Percentiles rank a stretch among this genome's conserved stretches.
Evolutionary conservation across 202 grass and related monocot genomes (phyloP).

Genomic region (Setaria viridis): DNA sequence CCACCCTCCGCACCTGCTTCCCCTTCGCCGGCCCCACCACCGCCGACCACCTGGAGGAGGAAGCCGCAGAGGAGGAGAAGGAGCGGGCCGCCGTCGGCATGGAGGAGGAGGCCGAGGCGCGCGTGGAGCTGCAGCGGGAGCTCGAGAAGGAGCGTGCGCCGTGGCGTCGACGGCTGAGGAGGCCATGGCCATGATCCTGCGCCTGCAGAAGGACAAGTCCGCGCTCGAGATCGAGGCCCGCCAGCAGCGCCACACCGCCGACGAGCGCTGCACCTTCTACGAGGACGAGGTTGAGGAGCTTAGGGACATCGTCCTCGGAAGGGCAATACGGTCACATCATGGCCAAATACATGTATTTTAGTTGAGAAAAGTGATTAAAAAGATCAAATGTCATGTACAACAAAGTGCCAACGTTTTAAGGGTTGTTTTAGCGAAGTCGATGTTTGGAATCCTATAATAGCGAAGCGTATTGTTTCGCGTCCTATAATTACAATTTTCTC

Average conservation of each 20-base stretch:
- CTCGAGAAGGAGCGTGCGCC: slow-evolving; percentile 86
- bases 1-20: slow-evolving; percentile 52
- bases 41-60: neutral
- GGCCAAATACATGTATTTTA: too few species aligned
- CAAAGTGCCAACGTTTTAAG: too few species aligned
- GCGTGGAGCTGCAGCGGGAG: slow-evolving; percentile 59
- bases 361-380: too few species aligned
- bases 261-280: slow-evolving; percentile 79
- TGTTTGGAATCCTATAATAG: too few species aligned
- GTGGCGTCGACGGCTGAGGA: slow-evolving; percentile 76
- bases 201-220: slow-evolving; percentile 90
- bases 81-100: neutral
- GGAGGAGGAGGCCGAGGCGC: slow-evolving; percentile 23
- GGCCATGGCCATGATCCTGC: slow-evolving; percentile 97
- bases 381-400: too few species aligned
- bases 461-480: too few species aligned
- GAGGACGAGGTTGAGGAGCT: slow-evolving; percentile 83
- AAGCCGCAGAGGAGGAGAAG: slow-evolving; percentile 40
- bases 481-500: too few species aligned
- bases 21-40: slow-evolving; percentile 33
- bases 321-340: too few species aligned
- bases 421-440: too few species aligned
- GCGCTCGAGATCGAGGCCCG: slow-evolving; percentile 73
- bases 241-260: slow-evolving; percentile 66
- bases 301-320: slow-evolving; percentile 69